phyloP scores from a whole-genome alignment of 2,329 filamentous ascomycete species.

The Penicillium sp. region DNA sequence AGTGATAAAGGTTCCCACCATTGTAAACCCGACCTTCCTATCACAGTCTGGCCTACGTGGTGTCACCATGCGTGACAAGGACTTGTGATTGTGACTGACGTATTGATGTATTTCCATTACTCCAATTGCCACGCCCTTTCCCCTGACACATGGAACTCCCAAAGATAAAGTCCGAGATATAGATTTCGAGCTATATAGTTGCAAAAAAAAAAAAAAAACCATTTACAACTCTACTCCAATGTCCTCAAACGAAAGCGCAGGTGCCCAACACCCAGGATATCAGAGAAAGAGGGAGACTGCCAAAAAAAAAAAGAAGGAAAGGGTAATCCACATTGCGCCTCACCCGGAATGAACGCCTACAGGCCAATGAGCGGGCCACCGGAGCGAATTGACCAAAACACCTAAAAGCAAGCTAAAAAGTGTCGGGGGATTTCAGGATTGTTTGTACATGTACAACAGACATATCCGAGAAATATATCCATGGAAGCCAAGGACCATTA shows the following conservation, averaged over 20 bases:
- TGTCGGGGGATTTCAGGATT: neutral
- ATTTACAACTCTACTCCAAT: neutral
- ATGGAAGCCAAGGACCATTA: neutral
- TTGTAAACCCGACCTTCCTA: neutral
- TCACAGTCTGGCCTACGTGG: neutral
- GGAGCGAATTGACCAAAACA: conserved; percentile 18
- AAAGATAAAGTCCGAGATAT: neutral
- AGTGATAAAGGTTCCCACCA: neutral
- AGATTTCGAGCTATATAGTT: neutral
- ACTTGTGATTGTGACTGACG: neutral
- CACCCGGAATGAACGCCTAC: conserved; percentile 21
- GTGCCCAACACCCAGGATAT: conserved; percentile 16
- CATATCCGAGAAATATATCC: neutral
- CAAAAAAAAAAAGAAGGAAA: conserved; percentile 1
- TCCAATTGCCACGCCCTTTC: conserved; percentile 15
- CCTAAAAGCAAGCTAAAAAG: conserved; percentile 16
- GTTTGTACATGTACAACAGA: conserved; percentile 11
- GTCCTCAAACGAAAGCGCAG: conserved; percentile 12
- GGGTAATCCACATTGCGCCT: conserved; percentile 8
- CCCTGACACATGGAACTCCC: neutral
- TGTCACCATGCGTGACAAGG: neutral
- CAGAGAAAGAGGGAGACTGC: conserved; percentile 2
- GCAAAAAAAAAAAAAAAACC: neutral
- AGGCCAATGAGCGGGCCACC: conserved; percentile 4
- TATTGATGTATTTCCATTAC: conserved; percentile 10